phyloP scores from a whole-genome alignment of 139 green algal genomes.

The Coccomyxa sp. region DNA sequence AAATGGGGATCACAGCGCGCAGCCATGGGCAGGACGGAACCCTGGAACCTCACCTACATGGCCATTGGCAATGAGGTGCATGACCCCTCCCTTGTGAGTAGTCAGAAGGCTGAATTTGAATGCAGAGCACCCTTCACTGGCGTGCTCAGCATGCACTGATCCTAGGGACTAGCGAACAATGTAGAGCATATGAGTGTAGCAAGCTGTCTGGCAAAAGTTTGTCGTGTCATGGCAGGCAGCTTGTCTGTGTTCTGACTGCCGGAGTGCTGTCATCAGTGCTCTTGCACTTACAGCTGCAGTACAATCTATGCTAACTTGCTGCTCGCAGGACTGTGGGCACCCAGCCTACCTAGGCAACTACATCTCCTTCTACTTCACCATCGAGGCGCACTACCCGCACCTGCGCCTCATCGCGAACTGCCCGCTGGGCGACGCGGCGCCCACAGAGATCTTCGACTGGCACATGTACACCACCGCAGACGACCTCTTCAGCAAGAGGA shows the following conservation, averaged over 20 bases:
- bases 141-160: background rate
- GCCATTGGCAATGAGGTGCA: constrained; percentile 67
- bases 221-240: background rate
- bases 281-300: too few relatives aligned
- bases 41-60: constrained; percentile 56
- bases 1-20: constrained; percentile 49
- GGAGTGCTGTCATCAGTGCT: background rate
- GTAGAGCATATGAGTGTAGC: background rate
- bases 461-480: constrained; percentile 44
- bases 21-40: constrained; percentile 51
- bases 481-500: background rate
- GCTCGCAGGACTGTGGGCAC: constrained; percentile 41
- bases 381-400: constrained; percentile 36
- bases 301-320: too few relatives aligned
- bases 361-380: constrained; percentile 36
- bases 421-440: constrained; percentile 39
- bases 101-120: background rate
- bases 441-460: constrained; percentile 28
- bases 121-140: background rate
- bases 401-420: constrained; percentile 54
- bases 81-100: background rate
- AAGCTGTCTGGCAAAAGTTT: background rate
- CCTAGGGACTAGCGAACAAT: background rate
- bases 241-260: background rate
- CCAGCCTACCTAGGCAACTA: constrained; percentile 40